Evolutionary conservation across 1,284 basidiomycete species (phyloP).

Genomic region (Moniliella sp.): DNA sequence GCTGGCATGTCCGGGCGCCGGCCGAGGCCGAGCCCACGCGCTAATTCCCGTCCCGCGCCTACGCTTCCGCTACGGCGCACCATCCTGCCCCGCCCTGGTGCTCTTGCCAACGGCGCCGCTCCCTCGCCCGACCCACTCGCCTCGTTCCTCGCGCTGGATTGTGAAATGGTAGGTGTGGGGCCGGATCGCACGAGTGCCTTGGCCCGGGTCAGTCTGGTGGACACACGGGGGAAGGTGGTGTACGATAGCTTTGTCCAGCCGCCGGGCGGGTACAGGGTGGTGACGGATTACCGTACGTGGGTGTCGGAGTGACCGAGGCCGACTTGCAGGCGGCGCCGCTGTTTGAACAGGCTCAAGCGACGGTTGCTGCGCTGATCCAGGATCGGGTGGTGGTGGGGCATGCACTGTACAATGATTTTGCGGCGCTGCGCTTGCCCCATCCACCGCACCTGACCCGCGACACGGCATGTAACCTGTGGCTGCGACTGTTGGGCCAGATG

Average conservation of each 20-base stretch:
- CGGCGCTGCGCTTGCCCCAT: conserved; percentile 72
- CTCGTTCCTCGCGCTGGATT: conserved; percentile 65
- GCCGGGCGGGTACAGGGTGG: conserved; percentile 59
- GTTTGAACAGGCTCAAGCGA: conserved; percentile 59
- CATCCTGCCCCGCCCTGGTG: too few species aligned
- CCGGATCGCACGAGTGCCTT: conserved; percentile 56
- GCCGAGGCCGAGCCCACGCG: too few species aligned
- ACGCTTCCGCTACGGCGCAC: too few species aligned
- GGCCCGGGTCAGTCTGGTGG: conserved; percentile 75
- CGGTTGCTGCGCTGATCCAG: conserved; percentile 56
- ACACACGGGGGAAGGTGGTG: conserved; percentile 59
- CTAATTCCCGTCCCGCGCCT: too few species aligned
- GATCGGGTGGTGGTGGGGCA: conserved; percentile 76
- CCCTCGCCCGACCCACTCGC: too few species aligned
- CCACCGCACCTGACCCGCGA: conserved; percentile 58
- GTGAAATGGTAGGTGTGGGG: conserved; percentile 93
- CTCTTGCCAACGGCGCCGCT: too few species aligned
- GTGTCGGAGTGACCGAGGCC: conserved; percentile 56
- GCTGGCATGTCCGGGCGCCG: too few species aligned
- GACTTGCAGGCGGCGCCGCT: conserved; percentile 53
- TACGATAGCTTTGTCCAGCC: conserved; percentile 72
- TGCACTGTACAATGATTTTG: conserved; percentile 73
- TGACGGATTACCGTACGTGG: conserved; percentile 80
- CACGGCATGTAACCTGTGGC: conserved; percentile 46
- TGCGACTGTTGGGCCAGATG: conserved; percentile 41